Base-by-base conservation (phyloP, 768 basidiomycete species). In the Daedaleopsis nitida region DNA sequence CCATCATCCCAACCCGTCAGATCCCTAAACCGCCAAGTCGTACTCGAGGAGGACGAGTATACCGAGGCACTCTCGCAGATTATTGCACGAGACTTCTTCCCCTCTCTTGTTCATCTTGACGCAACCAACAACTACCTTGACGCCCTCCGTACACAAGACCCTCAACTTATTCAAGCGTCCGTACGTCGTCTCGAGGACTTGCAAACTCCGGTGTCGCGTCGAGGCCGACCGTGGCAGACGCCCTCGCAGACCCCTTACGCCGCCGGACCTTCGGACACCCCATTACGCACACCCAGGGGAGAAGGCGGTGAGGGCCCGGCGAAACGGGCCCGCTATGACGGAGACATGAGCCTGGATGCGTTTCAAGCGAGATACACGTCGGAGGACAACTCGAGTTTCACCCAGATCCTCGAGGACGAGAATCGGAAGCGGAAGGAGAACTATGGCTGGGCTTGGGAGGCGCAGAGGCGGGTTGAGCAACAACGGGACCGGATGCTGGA, bases 31-130 rank as follows among this genome's bases (percentile, higher is more conserved):
- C 77, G 80, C 14, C 92, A 94, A 68, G 69, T 80, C 13, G 80
- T 93, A 14, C 83, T 92, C 14, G 91, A 93, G 52, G 97, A 99
- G 79, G 97, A 98, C 64, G 94, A 95, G 71, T 98, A 98, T 73
- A 95, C 94, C 1, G 86, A 85, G 49, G 91, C 91, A 1, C 81
- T 99, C 21, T 93, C 92, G 12, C 83, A 87, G 50, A 98, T 98
- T 69, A 98, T 98, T 69, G 91, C 92, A 42, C 88, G 97, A 52
- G 96, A 98, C 76, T 99, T 99, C 82, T 99, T 98, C 70, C 97
- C 97, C 0, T 93, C 93, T 13, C 84, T 98, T 11, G 86, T 89
- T 17, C 92, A 93, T 67, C 82, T 96, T 27, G 92, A 96, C 67
- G 91, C 93, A 19, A 91, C 92, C 35, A 94, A 96, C 72, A 82